Percentiles rank a stretch among this genome's conserved stretches.
These are phyloP conservation scores for Litchi chinensis DNA, from an alignment of 345 rosid species.

Conservation along the genomic window DNA sequence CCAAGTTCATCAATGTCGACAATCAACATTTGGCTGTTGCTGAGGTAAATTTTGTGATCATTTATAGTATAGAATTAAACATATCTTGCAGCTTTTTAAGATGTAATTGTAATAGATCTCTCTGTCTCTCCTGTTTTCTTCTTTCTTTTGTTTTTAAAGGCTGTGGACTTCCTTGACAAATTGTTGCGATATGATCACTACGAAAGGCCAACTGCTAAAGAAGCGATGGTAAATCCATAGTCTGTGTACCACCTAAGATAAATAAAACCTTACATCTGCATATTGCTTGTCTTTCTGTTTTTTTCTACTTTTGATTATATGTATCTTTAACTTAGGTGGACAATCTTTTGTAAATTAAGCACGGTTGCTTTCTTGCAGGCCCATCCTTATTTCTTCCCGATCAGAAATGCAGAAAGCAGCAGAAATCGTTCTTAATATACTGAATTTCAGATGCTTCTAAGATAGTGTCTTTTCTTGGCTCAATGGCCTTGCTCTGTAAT, in stretches of 20 bases:
- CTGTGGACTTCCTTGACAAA: slow-evolving; percentile 94
- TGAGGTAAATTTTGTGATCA: slow-evolving; percentile 56
- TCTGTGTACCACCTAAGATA: not conserved
- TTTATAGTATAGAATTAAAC: not conserved
- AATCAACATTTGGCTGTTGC: slow-evolving; percentile 92
- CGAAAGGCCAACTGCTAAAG: slow-evolving; percentile 98
- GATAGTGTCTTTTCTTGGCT: slow-evolving; percentile 1
- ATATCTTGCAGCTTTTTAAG: not conserved
- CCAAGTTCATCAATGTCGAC: slow-evolving; percentile 80
- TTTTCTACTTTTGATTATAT: not conserved
- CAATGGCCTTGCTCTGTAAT: slow-evolving; percentile 18
- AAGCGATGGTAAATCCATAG: slow-evolving; percentile 75
- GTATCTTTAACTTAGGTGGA: not conserved
- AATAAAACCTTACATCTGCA: not conserved
- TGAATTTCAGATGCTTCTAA: slow-evolving; percentile 27
- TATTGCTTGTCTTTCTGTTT: not conserved
- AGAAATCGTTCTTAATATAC: slow-evolving; percentile 47
- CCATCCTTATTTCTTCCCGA: slow-evolving; percentile 83
- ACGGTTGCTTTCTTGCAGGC: slow-evolving; percentile 52
- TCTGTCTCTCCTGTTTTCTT: not conserved
- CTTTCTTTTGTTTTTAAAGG: slow-evolving; percentile 41
- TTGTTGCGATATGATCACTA: slow-evolving; percentile 93
- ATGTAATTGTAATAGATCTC: not conserved
- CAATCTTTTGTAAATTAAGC: not conserved
- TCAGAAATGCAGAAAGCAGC: slow-evolving; percentile 91